Conservation (phyloP, 106 monocot genomes). For the Dendrobium officinale region DNA sequence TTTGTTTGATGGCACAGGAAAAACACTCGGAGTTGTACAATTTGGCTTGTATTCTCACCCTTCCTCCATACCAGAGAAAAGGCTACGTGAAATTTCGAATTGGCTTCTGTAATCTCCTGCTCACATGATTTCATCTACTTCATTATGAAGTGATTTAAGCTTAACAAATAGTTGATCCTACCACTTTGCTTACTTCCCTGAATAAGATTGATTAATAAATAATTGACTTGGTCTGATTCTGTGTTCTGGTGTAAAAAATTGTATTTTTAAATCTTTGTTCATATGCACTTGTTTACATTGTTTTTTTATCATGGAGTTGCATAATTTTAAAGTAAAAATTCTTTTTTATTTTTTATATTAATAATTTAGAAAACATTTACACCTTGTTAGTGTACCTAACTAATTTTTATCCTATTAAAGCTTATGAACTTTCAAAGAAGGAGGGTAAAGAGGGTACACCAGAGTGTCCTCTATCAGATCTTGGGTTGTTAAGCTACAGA, state of each 20-base stretch:
- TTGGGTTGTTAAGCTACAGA: conserved; percentile 80
- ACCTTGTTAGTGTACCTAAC: background rate
- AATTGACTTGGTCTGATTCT: too few relatives aligned
- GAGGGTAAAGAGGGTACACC: conserved; percentile 97
- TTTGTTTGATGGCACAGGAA: conserved; percentile 41
- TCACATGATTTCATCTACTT: background rate
- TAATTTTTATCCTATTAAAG: conserved; percentile 20
- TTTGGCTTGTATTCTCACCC: conserved; percentile 92
- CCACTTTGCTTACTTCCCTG: too few relatives aligned
- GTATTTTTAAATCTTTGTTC: background rate
- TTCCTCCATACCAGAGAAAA: conserved; percentile 97
- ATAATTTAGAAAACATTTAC: background rate
- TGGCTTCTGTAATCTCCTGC: conserved; percentile 73
- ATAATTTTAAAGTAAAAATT: background rate
- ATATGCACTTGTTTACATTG: too few relatives aligned
- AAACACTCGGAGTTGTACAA: conserved; percentile 98
- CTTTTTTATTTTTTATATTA: background rate
- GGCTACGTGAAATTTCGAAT: conserved; percentile 98
- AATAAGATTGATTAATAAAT: too few relatives aligned
- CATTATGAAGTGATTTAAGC: too few relatives aligned
- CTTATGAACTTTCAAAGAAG: conserved; percentile 98
- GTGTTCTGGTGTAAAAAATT: background rate
- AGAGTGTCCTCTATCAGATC: conserved; percentile 92
- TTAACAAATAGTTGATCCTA: too few relatives aligned
- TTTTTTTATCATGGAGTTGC: background rate